phyloP scores from a whole-genome alignment of 1,284 basidiomycete genomes.

The Amylostereum areolatum region DNA sequence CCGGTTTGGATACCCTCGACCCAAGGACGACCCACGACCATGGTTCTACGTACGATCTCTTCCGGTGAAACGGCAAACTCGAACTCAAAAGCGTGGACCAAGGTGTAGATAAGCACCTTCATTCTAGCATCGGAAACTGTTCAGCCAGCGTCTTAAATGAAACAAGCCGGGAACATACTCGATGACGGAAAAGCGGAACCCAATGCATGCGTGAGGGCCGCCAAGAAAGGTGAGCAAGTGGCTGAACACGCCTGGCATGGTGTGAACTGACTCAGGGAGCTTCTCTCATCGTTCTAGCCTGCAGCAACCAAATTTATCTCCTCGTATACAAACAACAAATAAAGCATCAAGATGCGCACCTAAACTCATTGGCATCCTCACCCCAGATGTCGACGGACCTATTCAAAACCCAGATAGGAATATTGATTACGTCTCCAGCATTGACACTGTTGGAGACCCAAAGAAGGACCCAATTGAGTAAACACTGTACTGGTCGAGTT shows the following conservation, averaged over 20 bases:
- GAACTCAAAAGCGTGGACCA: constrained; percentile 52
- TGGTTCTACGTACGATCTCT: constrained; percentile 25
- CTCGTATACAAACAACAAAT: neutral
- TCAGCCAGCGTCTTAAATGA: neutral
- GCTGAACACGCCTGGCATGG: constrained; percentile 23
- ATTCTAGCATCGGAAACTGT: constrained; percentile 30
- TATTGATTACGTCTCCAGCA: neutral
- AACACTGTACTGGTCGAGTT: too few relatives aligned
- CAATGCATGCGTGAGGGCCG: constrained; percentile 25
- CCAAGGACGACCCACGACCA: neutral
- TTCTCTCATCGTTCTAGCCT: neutral
- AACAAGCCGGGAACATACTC: constrained; percentile 21
- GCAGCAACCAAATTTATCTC: neutral
- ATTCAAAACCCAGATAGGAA: constrained; percentile 4
- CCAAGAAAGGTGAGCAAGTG: constrained; percentile 26
- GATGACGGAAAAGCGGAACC: constrained; percentile 37
- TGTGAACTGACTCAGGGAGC: constrained; percentile 13
- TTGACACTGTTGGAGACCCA: too few relatives aligned
- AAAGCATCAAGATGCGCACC: constrained; percentile 5
- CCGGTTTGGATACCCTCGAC: neutral
- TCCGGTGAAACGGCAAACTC: constrained; percentile 39
- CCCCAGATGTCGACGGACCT: constrained; percentile 11
- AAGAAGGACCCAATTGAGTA: too few relatives aligned
- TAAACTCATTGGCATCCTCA: constrained; percentile 14
- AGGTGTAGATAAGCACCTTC: constrained; percentile 53